Percentiles rank a stretch among this genome's conserved stretches.
Evolutionary conservation across 768 basidiomycete species (phyloP).

Genomic region (Lentinula detonsa): DNA sequence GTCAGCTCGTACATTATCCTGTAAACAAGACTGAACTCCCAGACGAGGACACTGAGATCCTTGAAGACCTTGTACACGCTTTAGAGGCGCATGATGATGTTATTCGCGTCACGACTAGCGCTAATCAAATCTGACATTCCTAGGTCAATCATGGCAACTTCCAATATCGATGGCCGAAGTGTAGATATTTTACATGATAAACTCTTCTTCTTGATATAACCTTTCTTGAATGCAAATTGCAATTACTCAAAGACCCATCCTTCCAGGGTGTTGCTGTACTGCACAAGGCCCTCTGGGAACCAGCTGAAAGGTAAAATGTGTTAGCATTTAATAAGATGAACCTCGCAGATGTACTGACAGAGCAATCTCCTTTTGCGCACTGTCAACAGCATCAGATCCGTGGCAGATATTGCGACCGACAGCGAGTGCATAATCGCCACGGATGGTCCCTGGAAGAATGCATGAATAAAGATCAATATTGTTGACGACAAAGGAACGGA

Average conservation of each 20-base stretch:
- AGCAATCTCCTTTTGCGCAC: slow-evolving; percentile 88
- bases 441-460: slow-evolving; percentile 70
- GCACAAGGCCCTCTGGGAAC: slow-evolving; percentile 84
- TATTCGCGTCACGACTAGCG: slow-evolving; percentile 51
- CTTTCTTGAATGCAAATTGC: not conserved
- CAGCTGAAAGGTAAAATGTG: slow-evolving; percentile 42
- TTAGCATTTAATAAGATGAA: slow-evolving; percentile 4
- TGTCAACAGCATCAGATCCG: slow-evolving; percentile 86
- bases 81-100: slow-evolving; percentile 57
- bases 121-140: not conserved
- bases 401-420: slow-evolving; percentile 95
- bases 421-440: slow-evolving; percentile 91
- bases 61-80: slow-evolving; percentile 41
- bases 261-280: slow-evolving; percentile 62
- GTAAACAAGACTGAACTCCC: slow-evolving; percentile 30
- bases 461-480: slow-evolving; percentile 1
- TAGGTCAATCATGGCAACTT: no score
- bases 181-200: not conserved
- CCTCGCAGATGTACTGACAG: slow-evolving; percentile 49
- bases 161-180: not conserved
- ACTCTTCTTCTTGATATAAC: not conserved
- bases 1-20: slow-evolving; percentile 53
- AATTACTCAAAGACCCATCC: slow-evolving; percentile 77
- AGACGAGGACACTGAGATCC: slow-evolving; percentile 31
- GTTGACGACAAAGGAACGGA: slow-evolving; percentile 25